Conservation (phyloP, 129 eudicot species). For the Gnaphalium uliginosum region DNA sequence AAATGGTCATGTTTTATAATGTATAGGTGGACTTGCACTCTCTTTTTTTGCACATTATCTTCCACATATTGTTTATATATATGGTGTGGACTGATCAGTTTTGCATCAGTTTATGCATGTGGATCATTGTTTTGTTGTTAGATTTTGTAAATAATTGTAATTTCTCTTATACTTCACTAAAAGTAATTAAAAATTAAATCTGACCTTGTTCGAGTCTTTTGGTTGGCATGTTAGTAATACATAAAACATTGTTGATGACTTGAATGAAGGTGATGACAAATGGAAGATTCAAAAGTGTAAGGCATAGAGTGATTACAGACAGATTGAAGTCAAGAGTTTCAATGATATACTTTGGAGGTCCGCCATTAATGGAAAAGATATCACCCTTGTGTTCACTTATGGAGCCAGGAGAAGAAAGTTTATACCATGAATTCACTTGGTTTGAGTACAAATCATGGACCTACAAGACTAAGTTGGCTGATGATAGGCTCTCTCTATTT, state of each 20-base stretch:
- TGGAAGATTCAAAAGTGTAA: conserved; percentile 69
- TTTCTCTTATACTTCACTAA: no score
- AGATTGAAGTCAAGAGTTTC: conserved; percentile 50
- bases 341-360: conserved; percentile 74
- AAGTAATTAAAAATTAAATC: no score
- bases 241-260: conserved; percentile 2
- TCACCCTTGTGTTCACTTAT: conserved; percentile 50
- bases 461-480: conserved; percentile 52
- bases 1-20: no score
- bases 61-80: no score
- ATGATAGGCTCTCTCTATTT: conserved; percentile 44
- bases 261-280: conserved; percentile 62
- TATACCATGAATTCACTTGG: conserved; percentile 75
- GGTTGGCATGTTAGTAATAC: neutral
- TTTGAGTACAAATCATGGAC: conserved; percentile 56
- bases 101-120: no score
- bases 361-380: conserved; percentile 56
- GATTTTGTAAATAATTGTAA: no score
- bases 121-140: no score
- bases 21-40: no score
- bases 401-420: conserved; percentile 59
- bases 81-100: no score
- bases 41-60: no score
- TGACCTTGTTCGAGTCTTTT: neutral
- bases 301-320: conserved; percentile 58